Conservation (phyloP, 352 stramenopile genomes). For the Phytophthora parvispora region DNA sequence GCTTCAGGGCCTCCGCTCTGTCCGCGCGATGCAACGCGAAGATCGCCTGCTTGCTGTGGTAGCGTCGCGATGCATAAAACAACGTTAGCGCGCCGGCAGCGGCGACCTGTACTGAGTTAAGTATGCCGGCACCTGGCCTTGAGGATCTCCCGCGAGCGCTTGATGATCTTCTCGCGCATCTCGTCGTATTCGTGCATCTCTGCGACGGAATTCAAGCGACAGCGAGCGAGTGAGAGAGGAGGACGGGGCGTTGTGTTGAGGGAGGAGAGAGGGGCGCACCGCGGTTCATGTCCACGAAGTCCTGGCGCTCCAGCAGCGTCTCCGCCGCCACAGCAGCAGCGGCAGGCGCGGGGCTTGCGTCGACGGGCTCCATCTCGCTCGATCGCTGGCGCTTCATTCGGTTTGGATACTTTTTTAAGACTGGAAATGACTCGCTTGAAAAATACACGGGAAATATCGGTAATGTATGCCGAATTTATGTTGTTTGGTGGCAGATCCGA, state of each 20-base stretch:
- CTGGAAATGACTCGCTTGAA: neutral
- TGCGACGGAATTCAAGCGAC: constrained; percentile 13
- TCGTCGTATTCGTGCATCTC: constrained; percentile 95
- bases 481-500: neutral
- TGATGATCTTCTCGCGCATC: constrained; percentile 95
- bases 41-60: constrained; percentile 94
- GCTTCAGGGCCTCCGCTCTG: constrained; percentile 54
- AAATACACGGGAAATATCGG: neutral
- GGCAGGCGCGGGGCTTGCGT: neutral
- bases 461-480: neutral
- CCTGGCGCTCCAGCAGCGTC: constrained; percentile 48
- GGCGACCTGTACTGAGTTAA: neutral
- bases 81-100: too few relatives aligned
- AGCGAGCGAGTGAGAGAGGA: neutral
- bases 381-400: constrained; percentile 29
- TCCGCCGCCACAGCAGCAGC: neutral
- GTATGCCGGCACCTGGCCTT: constrained; percentile 83
- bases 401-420: neutral
- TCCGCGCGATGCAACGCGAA: constrained; percentile 95
- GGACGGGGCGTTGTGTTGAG: neutral
- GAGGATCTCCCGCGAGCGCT: constrained; percentile 95
- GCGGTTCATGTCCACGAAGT: constrained; percentile 67
- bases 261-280: constrained; percentile 24
- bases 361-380: constrained; percentile 11
- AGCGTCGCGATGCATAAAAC: constrained; percentile 17